These are phyloP conservation scores for Amanita muscaria DNA, from an alignment of 768 basidiomycete genomes.

Conservation along the genomic window DNA sequence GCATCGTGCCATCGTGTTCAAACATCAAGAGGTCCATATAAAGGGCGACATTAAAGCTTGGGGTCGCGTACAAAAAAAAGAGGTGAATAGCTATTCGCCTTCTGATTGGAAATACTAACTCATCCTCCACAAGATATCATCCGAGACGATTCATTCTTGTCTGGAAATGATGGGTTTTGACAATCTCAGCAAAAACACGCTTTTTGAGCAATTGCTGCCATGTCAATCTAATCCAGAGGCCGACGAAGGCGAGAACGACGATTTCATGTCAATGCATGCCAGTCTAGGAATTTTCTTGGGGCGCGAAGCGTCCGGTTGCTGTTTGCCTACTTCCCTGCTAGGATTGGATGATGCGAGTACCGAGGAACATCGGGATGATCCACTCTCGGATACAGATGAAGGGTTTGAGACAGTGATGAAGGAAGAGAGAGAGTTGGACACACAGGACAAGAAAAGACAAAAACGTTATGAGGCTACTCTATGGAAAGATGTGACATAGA, in stretches of 20 bases:
- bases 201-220: constrained; percentile 29
- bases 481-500: constrained; percentile 23
- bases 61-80: constrained; percentile 39
- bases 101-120: not conserved
- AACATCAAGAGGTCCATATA: constrained; percentile 49
- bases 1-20: constrained; percentile 41
- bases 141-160: constrained; percentile 38
- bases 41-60: constrained; percentile 57
- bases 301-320: not conserved
- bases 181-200: constrained; percentile 27
- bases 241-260: constrained; percentile 4
- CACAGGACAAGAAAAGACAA: constrained; percentile 24
- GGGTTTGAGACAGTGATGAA: constrained; percentile 27
- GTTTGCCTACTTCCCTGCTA: not conserved
- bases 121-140: constrained; percentile 28
- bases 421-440: constrained; percentile 35
- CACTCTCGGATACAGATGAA: constrained; percentile 17
- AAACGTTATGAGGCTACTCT: constrained; percentile 30
- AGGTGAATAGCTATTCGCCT: constrained; percentile 11
- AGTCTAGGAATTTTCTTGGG: not conserved
- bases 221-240: constrained; percentile 6
- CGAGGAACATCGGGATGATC: not conserved
- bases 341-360: not conserved
- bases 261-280: not conserved
- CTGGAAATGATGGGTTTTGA: constrained; percentile 37